Evolutionary conservation across 139 green algal genomes (phyloP).

Genomic region (Yamagishiella unicocca): DNA sequence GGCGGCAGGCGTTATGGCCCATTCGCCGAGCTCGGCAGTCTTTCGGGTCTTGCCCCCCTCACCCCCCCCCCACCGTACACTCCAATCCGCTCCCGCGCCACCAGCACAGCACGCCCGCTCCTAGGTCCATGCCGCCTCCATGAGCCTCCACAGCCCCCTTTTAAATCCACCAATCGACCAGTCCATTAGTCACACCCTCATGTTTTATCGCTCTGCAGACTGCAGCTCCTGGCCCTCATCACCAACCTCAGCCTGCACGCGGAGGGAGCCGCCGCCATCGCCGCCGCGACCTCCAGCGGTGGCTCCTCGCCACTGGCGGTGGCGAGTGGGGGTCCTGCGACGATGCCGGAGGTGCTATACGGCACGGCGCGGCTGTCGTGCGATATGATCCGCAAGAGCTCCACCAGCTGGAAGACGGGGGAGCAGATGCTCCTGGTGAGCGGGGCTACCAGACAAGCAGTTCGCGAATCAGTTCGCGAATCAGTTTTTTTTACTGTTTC

Average conservation of each 20-base stretch:
- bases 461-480: no score
- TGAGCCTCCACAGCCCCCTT: background rate
- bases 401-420: background rate
- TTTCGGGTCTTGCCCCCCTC: background rate
- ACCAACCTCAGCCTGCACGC: conserved; percentile 15
- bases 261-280: conserved; percentile 14
- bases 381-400: background rate
- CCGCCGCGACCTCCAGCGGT: background rate
- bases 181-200: background rate
- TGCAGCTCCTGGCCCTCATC: conserved; percentile 30
- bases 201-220: background rate
- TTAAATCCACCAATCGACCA: background rate
- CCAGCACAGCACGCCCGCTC: no score
- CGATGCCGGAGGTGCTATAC: background rate
- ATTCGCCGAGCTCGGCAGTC: background rate
- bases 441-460: background rate
- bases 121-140: no score
- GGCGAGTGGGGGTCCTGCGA: no score
- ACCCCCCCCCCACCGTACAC: no score
- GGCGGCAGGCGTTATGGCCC: background rate
- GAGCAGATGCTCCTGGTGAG: conserved; percentile 31
- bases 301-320: background rate
- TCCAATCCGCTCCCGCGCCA: no score
- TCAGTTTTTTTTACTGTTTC: background rate
- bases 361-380: background rate